A percentile compares a stretch with the other conserved stretches of the same genome.
phyloP scores from a whole-genome alignment of 1,284 basidiomycete species.

The Meira nashicola region DNA sequence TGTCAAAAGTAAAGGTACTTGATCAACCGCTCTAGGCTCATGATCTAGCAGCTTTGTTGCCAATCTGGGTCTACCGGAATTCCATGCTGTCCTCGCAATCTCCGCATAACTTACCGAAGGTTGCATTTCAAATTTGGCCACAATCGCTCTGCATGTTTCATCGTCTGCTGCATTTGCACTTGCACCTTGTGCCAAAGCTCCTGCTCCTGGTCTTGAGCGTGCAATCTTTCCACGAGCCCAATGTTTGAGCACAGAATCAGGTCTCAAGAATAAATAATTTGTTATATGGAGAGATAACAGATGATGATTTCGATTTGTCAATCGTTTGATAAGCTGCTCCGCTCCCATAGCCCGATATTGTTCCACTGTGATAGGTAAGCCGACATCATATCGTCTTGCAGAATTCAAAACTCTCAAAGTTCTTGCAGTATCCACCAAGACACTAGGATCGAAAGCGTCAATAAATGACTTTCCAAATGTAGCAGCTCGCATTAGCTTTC shows the following conservation, averaged over 20 bases:
- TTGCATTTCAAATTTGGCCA: slow-evolving; percentile 73
- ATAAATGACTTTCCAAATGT: slow-evolving; percentile 91
- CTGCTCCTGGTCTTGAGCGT: slow-evolving; percentile 58
- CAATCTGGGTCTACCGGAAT: slow-evolving; percentile 73
- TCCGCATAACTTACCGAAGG: slow-evolving; percentile 78
- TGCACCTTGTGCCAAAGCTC: slow-evolving; percentile 8
- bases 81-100: slow-evolving; percentile 89
- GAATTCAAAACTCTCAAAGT: slow-evolving; percentile 92
- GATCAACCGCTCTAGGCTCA: slow-evolving; percentile 81
- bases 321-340: slow-evolving; percentile 66
- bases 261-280: slow-evolving; percentile 72
- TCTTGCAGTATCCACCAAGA: slow-evolving; percentile 86
- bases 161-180: slow-evolving; percentile 59
- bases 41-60: slow-evolving; percentile 90
- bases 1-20: slow-evolving; percentile 81
- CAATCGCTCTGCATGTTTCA: slow-evolving; percentile 72
- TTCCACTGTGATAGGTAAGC: slow-evolving; percentile 72
- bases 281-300: slow-evolving; percentile 88
- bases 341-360: slow-evolving; percentile 14
- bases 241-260: slow-evolving; percentile 82
- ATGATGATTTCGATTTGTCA: slow-evolving; percentile 83
- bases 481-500: slow-evolving; percentile 72
- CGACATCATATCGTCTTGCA: slow-evolving; percentile 81
- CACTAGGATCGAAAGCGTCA: slow-evolving; percentile 82
- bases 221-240: slow-evolving; percentile 92